Percentiles rank a stretch among this genome's conserved stretches.
Conservation (phyloP, 768 basidiomycete genomes). For the Tulasnella sp. region DNA sequence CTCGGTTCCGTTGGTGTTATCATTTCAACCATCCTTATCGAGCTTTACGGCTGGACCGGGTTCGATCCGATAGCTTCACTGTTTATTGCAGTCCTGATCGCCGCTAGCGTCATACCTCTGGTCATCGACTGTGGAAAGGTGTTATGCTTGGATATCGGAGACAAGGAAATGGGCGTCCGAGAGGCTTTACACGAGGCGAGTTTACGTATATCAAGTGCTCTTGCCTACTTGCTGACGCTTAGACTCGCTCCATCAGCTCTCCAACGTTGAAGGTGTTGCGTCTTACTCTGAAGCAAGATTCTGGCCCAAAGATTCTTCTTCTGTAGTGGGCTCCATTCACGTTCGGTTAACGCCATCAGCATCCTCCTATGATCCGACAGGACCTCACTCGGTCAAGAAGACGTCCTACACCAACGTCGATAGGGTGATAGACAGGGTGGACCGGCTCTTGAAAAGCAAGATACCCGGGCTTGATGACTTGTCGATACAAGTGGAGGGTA, state of each 20-base stretch:
- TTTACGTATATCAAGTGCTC: constrained; percentile 10
- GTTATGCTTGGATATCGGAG: constrained; percentile 78
- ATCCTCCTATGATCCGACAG: constrained; percentile 52
- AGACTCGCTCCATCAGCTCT: constrained; percentile 50
- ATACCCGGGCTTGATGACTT: constrained; percentile 85
- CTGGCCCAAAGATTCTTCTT: constrained; percentile 91
- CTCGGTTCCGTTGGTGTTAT: constrained; percentile 97
- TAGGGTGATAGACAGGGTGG: constrained; percentile 69
- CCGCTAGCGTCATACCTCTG: constrained; percentile 91
- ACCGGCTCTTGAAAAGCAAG: constrained; percentile 60
- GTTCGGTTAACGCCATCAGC: constrained; percentile 72
- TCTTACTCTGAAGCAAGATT: constrained; percentile 81
- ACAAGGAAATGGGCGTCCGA: constrained; percentile 40
- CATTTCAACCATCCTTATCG: constrained; percentile 90
- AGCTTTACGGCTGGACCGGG: constrained; percentile 96
- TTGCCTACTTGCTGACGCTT: neutral
- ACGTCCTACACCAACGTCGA: constrained; percentile 61
- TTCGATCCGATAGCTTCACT: constrained; percentile 97
- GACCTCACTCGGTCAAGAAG: constrained; percentile 47
- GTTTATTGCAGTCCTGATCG: constrained; percentile 92
- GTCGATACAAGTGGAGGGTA: constrained; percentile 76
- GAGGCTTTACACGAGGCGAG: constrained; percentile 41
- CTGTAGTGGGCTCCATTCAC: constrained; percentile 85
- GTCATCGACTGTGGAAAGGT: constrained; percentile 91
- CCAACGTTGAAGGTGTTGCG: constrained; percentile 69